Conservation (phyloP, 1,284 basidiomycete genomes). For the Salmacisia buchloeana region DNA sequence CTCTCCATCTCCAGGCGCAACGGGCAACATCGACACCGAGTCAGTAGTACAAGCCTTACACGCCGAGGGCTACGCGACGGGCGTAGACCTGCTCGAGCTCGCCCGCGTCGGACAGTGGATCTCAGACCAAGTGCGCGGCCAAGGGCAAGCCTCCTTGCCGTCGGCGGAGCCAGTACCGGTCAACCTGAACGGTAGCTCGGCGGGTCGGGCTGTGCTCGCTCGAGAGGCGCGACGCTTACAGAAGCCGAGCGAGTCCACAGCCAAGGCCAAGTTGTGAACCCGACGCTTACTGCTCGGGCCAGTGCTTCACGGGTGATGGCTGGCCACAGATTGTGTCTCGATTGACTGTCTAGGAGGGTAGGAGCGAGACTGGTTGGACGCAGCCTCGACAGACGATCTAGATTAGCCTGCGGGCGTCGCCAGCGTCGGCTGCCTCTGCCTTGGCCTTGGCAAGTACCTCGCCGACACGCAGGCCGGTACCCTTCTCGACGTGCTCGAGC, state of each 20-base stretch:
- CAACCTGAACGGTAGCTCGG: conserved; percentile 65
- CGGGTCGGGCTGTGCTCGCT: conserved; percentile 68
- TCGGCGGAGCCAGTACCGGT: conserved; percentile 14
- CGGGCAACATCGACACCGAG: conserved; percentile 49
- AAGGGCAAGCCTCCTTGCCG: conserved; percentile 11
- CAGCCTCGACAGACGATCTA: not conserved
- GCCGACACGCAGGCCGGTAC: conserved; percentile 33
- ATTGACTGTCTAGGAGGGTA: not conserved
- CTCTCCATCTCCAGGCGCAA: conserved; percentile 16
- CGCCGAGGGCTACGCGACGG: conserved; percentile 65
- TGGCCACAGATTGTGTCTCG: not conserved
- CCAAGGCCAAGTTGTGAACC: conserved; percentile 33
- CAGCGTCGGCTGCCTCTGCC: not conserved
- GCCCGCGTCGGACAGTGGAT: conserved; percentile 32
- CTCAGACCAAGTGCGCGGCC: conserved; percentile 18
- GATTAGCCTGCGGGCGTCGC: not conserved
- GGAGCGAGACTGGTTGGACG: not conserved
- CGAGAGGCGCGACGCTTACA: conserved; percentile 38
- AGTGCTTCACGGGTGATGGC: no score
- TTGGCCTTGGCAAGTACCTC: conserved; percentile 17
- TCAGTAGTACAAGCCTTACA: conserved; percentile 80
- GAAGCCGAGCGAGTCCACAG: conserved; percentile 29
- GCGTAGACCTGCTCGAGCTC: conserved; percentile 54
- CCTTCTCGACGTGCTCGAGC: conserved; percentile 31
- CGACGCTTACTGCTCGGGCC: no score